Evolutionary conservation across 179 eudicot species (phyloP), one percentile per base, ranked within the genome.

Genomic region (Beta corolliflora): DNA sequence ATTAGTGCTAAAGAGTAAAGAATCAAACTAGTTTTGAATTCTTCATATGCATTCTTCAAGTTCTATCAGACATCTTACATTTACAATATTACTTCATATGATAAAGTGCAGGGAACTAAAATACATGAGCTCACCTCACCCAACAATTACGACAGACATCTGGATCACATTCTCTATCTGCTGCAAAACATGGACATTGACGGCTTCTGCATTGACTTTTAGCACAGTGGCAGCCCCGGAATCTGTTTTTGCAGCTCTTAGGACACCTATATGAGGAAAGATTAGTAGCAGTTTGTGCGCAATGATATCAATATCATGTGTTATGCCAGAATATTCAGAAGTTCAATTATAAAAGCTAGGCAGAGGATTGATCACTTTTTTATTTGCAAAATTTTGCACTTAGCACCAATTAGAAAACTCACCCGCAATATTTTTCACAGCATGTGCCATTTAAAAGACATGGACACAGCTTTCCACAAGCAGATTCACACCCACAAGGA

Each of bases 381-480:
- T 31, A 11, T 41, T 50, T 61, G 12, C 60, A 58, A 65, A n/a
- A 23, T 14, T 54, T 68, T 44, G 44, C 12, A 59, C 63, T 14
- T 18, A 18, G 46, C 3, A 66, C 59, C 48, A 65, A 29, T 45
- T 41, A 63, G 45, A 29, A 78, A 83, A 80, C 98, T 91, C 70
- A 96, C 99, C 99, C 99, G 82, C 99, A 96, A 81, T 96, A 96
- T 80, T 96, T 96, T 84, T 96, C 99, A 71, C 99, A 96, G 85
- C 98, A 94, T 25, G 98, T 94, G 45, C 98, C 98, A 82, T 91
- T 96, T 59, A 96, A 76, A 83, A 89, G 91, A 76, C 99, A 96
- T 55, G 99, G 86, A 78, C 99, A 96, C 78, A 92, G 89, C 89
- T 96, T 96, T 58, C 98, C 97, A 78, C 99, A 96, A 23, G 93